Evolutionary conservation across 2,329 filamentous ascomycete genomes (phyloP), one percentile per base, ranked within the genome.

Genomic region (Alternaria conjuncta): DNA sequence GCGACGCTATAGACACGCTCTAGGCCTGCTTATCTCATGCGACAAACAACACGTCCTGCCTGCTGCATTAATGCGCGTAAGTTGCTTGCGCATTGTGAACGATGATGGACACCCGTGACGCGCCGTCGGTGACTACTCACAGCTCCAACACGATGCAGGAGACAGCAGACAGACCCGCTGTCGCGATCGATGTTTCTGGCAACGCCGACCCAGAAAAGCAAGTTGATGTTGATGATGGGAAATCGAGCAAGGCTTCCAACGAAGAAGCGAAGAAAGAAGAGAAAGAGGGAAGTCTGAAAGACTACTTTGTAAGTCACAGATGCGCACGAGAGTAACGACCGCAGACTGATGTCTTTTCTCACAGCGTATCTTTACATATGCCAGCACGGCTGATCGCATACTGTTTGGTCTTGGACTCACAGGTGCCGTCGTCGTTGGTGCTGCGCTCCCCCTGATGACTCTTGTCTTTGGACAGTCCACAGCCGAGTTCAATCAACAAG

Each of bases 361-460:
- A 32, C 20, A 66, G 63, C 63, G 63, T 32, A 51, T 66, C 49
- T 66, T 66, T 44, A 63, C 60, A 11, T 66, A 66, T 10, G 60
- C 63, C 15, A 63, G 56, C 18, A 60, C 53, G 4, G n/a, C 47
- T 2, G 56, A 63, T 49, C 56, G 63, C 23, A 8, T 51, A 10
- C 49, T 66, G 6, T 66, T 57, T 6, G 53, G 25, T 9, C 25
- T 63, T 7, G 63, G 63, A 3, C 57, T 66, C 11, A 13, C 54
- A 43, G 54, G 64, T 30, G 85, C 90, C 66, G 90, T 93, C 68
- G 87, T 84, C 41, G 89, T 87, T 18, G 91, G 92, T 65, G 90
- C 90, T 58, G 89, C 90, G 6, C 78, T 94, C 59, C 92, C 92
- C 3, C 82, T 94, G 23, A 94, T 94, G 87, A 94, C 92, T 21